Conservation (phyloP, 805 yeast genomes). For the Lipomyces sp. region DNA sequence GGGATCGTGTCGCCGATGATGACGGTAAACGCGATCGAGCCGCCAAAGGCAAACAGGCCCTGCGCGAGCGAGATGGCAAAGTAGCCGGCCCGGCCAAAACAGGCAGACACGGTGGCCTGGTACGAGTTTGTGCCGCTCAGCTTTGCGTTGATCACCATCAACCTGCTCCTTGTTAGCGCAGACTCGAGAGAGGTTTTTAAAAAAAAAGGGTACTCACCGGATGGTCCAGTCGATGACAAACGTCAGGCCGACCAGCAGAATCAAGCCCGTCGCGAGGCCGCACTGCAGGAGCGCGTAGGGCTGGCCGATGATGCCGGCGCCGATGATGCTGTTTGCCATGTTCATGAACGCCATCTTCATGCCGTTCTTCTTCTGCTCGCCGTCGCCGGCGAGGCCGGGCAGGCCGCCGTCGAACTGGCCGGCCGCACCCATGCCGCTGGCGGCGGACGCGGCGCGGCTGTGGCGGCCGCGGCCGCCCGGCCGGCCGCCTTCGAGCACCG, state of each 20-base stretch:
- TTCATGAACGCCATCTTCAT: slow-evolving; percentile 92
- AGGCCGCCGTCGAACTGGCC: too few species aligned
- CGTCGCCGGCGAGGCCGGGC: slow-evolving; percentile 19
- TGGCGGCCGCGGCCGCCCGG: too few species aligned
- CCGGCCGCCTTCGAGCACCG: too few species aligned
- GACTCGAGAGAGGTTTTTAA: too few species aligned
- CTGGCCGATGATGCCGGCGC: slow-evolving; percentile 94
- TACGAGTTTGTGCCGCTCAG: slow-evolving; percentile 72
- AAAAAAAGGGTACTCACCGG: too few species aligned
- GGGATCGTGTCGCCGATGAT: slow-evolving; percentile 95
- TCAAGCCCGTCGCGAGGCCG: slow-evolving; percentile 71
- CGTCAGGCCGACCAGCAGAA: slow-evolving; percentile 59
- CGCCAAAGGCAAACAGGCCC: slow-evolving; percentile 90
- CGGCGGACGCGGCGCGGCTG: too few species aligned
- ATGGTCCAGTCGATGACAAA: slow-evolving; percentile 84
- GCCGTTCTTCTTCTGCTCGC: slow-evolving; percentile 44
- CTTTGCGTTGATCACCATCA: slow-evolving; percentile 79
- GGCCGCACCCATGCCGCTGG: too few species aligned
- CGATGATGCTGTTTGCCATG: slow-evolving; percentile 92
- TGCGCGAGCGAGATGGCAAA: slow-evolving; percentile 67
- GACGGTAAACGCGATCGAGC: slow-evolving; percentile 88
- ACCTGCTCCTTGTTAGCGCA: slow-evolving; percentile 39
- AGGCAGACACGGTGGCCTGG: slow-evolving; percentile 77
- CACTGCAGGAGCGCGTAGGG: slow-evolving; percentile 82
- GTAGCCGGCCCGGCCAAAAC: slow-evolving; percentile 74